A percentile compares a stretch with the other conserved stretches of the same genome.
phyloP scores from a whole-genome alignment of 2,329 filamentous ascomycete genomes.

The Hypoxylon sp. region DNA sequence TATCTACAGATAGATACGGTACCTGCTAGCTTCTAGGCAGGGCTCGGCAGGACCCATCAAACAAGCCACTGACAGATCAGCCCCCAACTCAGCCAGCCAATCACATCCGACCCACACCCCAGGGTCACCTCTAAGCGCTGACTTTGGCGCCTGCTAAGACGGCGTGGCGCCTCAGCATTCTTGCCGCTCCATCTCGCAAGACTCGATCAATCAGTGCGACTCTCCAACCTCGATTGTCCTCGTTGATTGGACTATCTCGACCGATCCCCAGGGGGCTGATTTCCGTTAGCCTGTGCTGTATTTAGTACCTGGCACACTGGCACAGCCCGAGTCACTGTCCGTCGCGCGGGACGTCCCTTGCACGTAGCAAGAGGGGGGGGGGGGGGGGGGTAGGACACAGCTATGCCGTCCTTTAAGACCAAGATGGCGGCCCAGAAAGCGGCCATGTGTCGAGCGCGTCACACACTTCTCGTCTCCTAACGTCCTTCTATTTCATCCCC shows the following conservation, averaged over 20 bases:
- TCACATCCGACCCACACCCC: conserved; percentile 1
- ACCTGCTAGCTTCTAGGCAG: background rate
- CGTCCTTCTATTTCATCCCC: background rate
- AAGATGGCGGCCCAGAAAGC: conserved; percentile 29
- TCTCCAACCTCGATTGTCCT: conserved; percentile 16
- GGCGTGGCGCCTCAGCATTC: conserved; percentile 22
- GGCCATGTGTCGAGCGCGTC: conserved; percentile 14
- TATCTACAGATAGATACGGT: too few species aligned
- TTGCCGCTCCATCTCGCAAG: conserved; percentile 2
- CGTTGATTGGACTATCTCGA: conserved; percentile 27
- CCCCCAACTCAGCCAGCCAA: conserved; percentile 21
- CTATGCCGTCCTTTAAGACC: conserved; percentile 3
- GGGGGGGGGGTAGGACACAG: background rate
- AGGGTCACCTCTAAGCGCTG: conserved; percentile 24
- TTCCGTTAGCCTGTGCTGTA: conserved; percentile 15
- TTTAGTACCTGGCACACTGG: too few species aligned
- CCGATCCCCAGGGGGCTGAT: conserved; percentile 30
- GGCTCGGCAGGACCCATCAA: too few species aligned
- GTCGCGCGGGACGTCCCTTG: conserved; percentile 17
- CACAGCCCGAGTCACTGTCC: conserved; percentile 11
- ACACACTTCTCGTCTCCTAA: conserved; percentile 2
- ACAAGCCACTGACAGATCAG: conserved; percentile 5
- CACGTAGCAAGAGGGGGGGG: conserved; percentile 2
- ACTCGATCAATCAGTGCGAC: conserved; percentile 12
- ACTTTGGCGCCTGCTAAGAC: conserved; percentile 23